These are phyloP conservation scores for Globisporangium perplexum DNA, from an alignment of 352 stramenopile species.

Conservation along the genomic window DNA sequence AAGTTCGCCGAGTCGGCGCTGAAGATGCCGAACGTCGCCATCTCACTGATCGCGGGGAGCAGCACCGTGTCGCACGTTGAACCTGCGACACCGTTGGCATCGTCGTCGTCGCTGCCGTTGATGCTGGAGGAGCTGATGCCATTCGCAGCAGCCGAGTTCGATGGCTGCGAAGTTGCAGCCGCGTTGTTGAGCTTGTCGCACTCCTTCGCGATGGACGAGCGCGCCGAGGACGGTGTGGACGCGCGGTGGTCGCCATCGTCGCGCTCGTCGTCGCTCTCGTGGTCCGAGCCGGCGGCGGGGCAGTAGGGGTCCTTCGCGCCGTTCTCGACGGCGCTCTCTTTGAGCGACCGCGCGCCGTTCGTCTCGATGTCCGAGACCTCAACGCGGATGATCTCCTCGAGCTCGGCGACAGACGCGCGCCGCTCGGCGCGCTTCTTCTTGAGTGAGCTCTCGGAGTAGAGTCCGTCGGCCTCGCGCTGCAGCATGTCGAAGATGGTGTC, in stretches of 20 bases:
- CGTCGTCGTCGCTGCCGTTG: not conserved
- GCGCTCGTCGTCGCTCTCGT: constrained; percentile 12
- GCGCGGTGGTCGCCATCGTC: not conserved
- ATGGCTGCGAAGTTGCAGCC: not conserved
- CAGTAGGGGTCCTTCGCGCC: constrained; percentile 9
- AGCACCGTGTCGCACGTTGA: constrained; percentile 21
- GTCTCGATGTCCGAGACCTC: constrained; percentile 72
- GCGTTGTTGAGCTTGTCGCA: constrained; percentile 7
- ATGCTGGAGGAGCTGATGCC: not conserved
- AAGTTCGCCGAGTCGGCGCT: constrained; percentile 76
- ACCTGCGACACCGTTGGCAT: constrained; percentile 26
- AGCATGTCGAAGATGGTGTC: constrained; percentile 63
- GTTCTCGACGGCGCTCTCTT: constrained; percentile 61
- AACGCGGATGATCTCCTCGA: constrained; percentile 72
- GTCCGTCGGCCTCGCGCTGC: constrained; percentile 48
- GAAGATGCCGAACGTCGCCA: constrained; percentile 57
- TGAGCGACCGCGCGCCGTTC: constrained; percentile 53
- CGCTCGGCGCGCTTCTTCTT: constrained; percentile 33
- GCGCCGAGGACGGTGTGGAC: constrained; percentile 7
- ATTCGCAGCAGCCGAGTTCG: not conserved
- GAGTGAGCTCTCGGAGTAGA: constrained; percentile 30
- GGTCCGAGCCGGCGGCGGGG: constrained; percentile 23
- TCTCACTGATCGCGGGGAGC: constrained; percentile 36
- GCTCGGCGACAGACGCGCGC: constrained; percentile 46
- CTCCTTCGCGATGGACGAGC: constrained; percentile 5